Evolutionary conservation across 2,329 filamentous ascomycete species (phyloP).

Genomic region (Aspergillus proliferans): DNA sequence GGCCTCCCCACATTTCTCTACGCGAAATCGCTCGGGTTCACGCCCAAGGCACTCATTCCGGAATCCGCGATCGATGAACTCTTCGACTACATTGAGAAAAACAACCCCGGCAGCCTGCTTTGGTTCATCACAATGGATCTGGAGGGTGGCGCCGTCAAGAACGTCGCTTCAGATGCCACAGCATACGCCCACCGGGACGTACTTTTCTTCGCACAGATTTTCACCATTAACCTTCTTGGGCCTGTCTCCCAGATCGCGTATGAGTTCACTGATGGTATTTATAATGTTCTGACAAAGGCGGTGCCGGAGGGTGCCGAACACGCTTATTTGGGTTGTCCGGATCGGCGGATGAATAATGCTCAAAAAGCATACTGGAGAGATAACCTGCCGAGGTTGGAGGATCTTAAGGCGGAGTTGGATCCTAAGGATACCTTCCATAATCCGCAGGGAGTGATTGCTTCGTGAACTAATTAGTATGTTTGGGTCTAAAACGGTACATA

Average conservation of each 20-base stretch:
- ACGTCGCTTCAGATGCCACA: constrained; percentile 51
- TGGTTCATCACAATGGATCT: constrained; percentile 61
- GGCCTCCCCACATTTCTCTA: constrained; percentile 50
- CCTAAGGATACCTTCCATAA: constrained; percentile 53
- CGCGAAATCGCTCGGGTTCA: constrained; percentile 53
- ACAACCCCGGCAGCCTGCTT: constrained; percentile 46
- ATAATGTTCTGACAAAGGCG: constrained; percentile 27
- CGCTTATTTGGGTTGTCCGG: constrained; percentile 60
- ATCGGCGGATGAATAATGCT: constrained; percentile 42
- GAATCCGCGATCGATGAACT: constrained; percentile 43
- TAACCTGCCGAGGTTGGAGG: constrained; percentile 44
- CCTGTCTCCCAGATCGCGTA: constrained; percentile 41
- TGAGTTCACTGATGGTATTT: constrained; percentile 49
- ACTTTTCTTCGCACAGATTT: constrained; percentile 58
- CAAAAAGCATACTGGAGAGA: constrained; percentile 52
- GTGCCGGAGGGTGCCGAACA: constrained; percentile 36
- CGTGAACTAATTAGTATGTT: too few species aligned
- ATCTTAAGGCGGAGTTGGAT: constrained; percentile 50
- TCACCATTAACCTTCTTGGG: constrained; percentile 47
- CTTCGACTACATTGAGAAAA: constrained; percentile 49
- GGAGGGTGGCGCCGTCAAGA: constrained; percentile 54
- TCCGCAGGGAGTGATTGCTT: constrained; percentile 43
- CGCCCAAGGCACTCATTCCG: constrained; percentile 43
- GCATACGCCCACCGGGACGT: constrained; percentile 60
- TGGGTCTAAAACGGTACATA: too few species aligned